Base-by-base conservation (phyloP, 2,329 filamentous ascomycete species). In the Gnomoniopsis smithogilvyi region DNA sequence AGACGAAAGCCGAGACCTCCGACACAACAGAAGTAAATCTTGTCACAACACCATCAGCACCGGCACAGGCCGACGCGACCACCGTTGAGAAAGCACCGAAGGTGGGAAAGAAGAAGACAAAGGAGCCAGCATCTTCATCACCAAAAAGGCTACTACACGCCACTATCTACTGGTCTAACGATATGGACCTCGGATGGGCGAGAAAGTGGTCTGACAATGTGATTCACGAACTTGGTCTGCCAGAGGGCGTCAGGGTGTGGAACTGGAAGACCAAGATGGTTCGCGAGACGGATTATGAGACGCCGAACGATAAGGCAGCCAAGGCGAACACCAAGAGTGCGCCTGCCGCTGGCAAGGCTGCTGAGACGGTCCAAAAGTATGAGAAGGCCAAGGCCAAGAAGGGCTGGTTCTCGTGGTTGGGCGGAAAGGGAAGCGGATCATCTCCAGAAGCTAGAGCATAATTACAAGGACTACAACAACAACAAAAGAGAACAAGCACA, bases 201-300 rank as follows among this genome's bases (percentile, higher is more conserved):
- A 62, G 70, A 64, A 60, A 67, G 19, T 86, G 83, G 83, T 69
- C 82, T 8, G 61, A 65, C 8, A 86, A 85, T 58, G 82, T 86
- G 63, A 72, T 68, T n/a, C 83, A 86, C 64, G 68, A 74, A 11
- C 63, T 78, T 34, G 72, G 75, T 22, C 68, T 80, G 26, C 66
- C 73, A 3, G 61, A 56, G 14, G 47, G 53, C 30, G 19, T 60
- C 21, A 19, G 34, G 19, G 55, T 60, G 36, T 52, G 51, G 38
- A 54, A 43, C 19, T 62, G 59, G 57, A 56, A 54, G 50, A 62
- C 60, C 3, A 57, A 33, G 33, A 50, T 60, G 24, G 54, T 62
- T 12, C 19, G 59, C 30, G 34, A 12, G 30, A 47, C 17, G 3
- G 33, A 3, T 34, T 50, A 54, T n/a, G 45, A 52, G 15, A 30